Evolutionary conservation across 208 protist species (phyloP).

Genomic region (Acanthamoeba sp.): DNA sequence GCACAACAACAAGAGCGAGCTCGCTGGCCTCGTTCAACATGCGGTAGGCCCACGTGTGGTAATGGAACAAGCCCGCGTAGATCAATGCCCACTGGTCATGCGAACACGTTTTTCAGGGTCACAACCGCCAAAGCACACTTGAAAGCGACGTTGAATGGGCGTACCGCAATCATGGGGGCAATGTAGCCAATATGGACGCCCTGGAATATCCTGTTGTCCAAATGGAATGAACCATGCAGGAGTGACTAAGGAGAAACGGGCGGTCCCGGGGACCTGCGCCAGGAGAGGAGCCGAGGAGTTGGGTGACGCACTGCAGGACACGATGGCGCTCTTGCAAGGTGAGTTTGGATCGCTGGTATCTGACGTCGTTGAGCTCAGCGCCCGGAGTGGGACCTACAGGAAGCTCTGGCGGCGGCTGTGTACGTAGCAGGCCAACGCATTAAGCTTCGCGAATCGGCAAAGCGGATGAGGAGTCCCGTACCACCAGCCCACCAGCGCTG

Average conservation of each 20-base stretch:
- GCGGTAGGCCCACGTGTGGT: conserved; percentile 30
- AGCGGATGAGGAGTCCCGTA: neutral
- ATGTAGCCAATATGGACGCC: neutral
- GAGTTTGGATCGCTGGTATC: conserved; percentile 22
- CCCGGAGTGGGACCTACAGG: neutral
- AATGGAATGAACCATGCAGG: neutral
- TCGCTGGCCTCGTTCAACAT: conserved; percentile 34
- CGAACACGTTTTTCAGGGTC: neutral
- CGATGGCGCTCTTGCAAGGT: conserved; percentile 15
- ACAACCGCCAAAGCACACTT: neutral
- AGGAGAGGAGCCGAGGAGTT: no score
- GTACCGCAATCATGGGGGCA: neutral
- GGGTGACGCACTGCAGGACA: neutral
- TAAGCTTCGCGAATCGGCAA: neutral
- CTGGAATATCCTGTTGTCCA: neutral
- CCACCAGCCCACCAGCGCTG: neutral
- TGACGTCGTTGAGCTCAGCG: conserved; percentile 11
- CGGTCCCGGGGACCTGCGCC: no score
- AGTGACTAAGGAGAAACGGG: no score
- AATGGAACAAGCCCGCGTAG: conserved; percentile 9
- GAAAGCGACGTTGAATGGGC: neutral
- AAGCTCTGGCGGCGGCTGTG: neutral
- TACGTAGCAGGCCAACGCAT: neutral
- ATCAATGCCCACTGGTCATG: neutral
- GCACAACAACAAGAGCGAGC: neutral